A percentile compares a stretch with the other conserved stretches of the same genome.
Conservation (phyloP, 805 yeast genomes). For the Barnettozyma populi region DNA sequence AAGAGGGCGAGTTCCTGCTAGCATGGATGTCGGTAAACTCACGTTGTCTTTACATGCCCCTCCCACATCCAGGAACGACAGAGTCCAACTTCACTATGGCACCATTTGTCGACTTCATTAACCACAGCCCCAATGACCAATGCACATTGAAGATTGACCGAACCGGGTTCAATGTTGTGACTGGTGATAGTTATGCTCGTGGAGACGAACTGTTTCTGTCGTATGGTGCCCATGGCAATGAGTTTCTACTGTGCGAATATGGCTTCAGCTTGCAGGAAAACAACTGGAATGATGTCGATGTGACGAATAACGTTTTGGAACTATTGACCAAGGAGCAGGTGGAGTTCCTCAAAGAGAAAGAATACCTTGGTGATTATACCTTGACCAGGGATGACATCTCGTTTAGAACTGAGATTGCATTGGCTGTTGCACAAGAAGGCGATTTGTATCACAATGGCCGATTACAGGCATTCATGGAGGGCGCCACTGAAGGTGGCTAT, state of each 20-base stretch:
- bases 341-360: constrained; percentile 42
- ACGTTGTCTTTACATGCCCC: constrained; percentile 77
- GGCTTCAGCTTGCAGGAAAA: constrained; percentile 65
- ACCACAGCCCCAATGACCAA: constrained; percentile 53
- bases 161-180: constrained; percentile 49
- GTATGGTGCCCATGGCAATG: constrained; percentile 89
- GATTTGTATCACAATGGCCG: constrained; percentile 17
- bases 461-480: constrained; percentile 27
- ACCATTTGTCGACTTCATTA: constrained; percentile 84
- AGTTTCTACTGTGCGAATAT: constrained; percentile 76
- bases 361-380: constrained; percentile 74
- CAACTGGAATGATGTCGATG: constrained; percentile 66
- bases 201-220: constrained; percentile 62
- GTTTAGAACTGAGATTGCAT: constrained; percentile 69
- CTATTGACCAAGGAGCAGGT: constrained; percentile 35
- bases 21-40: constrained; percentile 89
- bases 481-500: constrained; percentile 41
- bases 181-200: constrained; percentile 28
- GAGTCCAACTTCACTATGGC: constrained; percentile 82
- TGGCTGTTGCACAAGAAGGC: constrained; percentile 48
- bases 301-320: constrained; percentile 39
- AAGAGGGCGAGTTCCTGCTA: constrained; percentile 40
- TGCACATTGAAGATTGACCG: constrained; percentile 43
- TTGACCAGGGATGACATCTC: constrained; percentile 49
- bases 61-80: constrained; percentile 45